A percentile compares a stretch with the other conserved stretches of the same genome.
phyloP scores from a whole-genome alignment of 768 basidiomycete species.

The Trametes punicea region DNA sequence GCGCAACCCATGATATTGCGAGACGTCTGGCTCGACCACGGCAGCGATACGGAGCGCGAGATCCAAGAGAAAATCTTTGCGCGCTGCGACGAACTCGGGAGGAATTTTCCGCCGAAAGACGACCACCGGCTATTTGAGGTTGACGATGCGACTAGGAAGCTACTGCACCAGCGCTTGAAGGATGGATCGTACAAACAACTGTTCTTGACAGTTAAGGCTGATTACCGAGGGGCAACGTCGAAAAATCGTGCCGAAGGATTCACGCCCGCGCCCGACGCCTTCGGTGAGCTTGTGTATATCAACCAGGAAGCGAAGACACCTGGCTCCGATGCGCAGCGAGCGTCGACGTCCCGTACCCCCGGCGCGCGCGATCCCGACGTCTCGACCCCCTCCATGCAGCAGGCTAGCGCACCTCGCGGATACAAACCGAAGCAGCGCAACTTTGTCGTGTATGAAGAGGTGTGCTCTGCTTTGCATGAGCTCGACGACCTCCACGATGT shows the following conservation, averaged over 20 bases:
- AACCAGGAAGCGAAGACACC: neutral
- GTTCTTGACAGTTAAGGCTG: conserved; percentile 2
- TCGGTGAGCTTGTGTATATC: neutral
- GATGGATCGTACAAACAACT: neutral
- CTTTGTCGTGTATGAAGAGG: conserved; percentile 4
- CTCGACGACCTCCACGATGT: conserved; percentile 1
- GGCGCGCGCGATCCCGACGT: neutral
- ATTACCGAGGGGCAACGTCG: conserved; percentile 1
- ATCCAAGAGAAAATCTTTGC: conserved; percentile 1
- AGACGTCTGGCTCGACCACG: conserved; percentile 5
- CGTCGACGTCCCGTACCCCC: neutral
- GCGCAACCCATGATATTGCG: neutral
- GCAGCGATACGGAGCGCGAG: neutral
- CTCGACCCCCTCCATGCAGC: neutral
- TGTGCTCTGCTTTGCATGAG: conserved; percentile 3
- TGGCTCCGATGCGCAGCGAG: neutral
- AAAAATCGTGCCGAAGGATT: conserved; percentile 1
- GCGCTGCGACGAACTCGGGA: conserved; percentile 1
- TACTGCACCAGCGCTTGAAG: neutral
- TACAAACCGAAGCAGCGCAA: conserved; percentile 3
- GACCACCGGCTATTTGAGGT: neutral
- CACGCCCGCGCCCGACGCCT: neutral
- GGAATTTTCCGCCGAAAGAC: neutral
- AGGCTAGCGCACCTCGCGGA: neutral
- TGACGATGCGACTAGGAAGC: neutral